Evolutionary conservation across 176 grass and related monocot genomes (phyloP).

Genomic region (Rhynchospora pubera): DNA sequence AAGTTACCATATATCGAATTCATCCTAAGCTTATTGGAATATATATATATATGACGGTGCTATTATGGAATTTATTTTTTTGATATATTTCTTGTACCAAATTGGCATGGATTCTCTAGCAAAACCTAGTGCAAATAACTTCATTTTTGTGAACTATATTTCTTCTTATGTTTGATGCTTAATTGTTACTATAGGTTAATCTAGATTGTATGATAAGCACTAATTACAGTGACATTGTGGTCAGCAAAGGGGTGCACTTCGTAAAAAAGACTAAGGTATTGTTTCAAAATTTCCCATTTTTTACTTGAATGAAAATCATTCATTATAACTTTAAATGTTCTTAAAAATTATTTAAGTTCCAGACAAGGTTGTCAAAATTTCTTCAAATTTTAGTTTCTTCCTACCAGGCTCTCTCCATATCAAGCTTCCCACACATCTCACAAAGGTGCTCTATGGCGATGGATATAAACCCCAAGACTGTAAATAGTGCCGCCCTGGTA

Average conservation of each 20-base stretch:
- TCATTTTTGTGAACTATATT: not conserved
- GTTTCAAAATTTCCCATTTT: not conserved
- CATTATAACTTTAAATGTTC: not conserved
- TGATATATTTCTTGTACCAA: not conserved
- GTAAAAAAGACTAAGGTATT: slow-evolving; percentile 48
- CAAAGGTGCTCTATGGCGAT: slow-evolving; percentile 68
- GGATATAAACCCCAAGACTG: slow-evolving; percentile 22
- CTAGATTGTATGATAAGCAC: slow-evolving; percentile 70
- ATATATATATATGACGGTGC: not conserved
- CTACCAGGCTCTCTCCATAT: slow-evolving; percentile 47
- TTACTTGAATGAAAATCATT: not conserved
- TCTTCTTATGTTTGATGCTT: not conserved
- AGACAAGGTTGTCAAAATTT: not conserved
- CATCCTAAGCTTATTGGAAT: not conserved
- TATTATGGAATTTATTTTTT: not conserved
- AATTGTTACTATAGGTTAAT: slow-evolving; percentile 36
- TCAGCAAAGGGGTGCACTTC: slow-evolving; percentile 32
- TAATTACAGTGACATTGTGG: slow-evolving; percentile 59
- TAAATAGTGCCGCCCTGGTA: not conserved
- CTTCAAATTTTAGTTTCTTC: not conserved
- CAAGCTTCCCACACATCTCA: slow-evolving; percentile 46
- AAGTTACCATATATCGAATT: not conserved
- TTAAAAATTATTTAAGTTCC: not conserved
- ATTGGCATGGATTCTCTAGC: not conserved
- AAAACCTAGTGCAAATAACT: not conserved